A percentile compares a stretch with the other conserved stretches of the same genome.
phyloP scores from a whole-genome alignment of 345 rosid species.

The Rhodamnia argentea region DNA sequence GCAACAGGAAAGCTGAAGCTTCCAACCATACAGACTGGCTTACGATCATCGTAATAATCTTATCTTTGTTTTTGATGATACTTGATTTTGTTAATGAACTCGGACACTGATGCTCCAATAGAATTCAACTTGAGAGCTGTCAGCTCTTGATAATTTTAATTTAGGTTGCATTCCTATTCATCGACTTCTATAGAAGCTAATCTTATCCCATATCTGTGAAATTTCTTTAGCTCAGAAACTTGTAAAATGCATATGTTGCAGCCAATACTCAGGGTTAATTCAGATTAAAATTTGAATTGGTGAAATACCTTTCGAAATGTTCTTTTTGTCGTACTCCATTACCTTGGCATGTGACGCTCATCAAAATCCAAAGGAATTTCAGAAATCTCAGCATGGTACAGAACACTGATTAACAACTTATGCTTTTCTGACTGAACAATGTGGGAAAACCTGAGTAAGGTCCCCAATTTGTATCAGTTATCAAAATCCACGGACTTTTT shows the following conservation, averaged over 20 bases:
- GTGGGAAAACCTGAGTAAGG: not conserved
- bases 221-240: not conserved
- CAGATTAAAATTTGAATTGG: not conserved
- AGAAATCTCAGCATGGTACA: not conserved
- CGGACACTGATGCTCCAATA: not conserved
- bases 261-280: not conserved
- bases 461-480: not conserved
- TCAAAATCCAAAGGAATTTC: not conserved
- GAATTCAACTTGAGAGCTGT: not conserved
- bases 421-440: not conserved
- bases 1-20: constrained; percentile 82
- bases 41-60: constrained; percentile 63
- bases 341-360: not conserved
- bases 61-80: not conserved
- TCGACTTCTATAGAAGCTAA: not conserved
- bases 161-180: not conserved
- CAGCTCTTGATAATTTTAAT: not conserved
- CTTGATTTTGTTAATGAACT: not conserved
- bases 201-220: not conserved
- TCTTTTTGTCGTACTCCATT: not conserved
- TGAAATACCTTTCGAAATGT: not conserved
- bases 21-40: constrained; percentile 87
- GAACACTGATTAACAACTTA: not conserved
- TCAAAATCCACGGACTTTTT: not conserved
- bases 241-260: not conserved